These are phyloP conservation scores for Strigomonas culicis DNA, from an alignment of 208 protist species.

Conservation along the genomic window DNA sequence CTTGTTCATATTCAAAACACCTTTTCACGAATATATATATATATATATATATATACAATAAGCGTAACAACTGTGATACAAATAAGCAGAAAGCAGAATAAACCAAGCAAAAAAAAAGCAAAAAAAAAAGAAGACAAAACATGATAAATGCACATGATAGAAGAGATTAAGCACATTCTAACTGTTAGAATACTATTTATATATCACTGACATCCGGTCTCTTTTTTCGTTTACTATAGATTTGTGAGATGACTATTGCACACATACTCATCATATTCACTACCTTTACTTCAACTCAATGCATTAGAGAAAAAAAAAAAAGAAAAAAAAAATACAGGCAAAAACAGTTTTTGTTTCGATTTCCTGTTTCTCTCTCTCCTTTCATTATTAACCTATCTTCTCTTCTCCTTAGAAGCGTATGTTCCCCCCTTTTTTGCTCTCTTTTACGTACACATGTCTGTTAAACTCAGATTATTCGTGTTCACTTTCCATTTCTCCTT, in stretches of 20 bases:
- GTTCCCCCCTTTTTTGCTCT: background rate
- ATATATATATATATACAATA: background rate
- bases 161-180: too few relatives aligned
- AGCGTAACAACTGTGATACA: too few relatives aligned
- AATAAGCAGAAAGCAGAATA: too few relatives aligned
- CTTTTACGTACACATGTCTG: background rate
- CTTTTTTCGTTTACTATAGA: too few relatives aligned
- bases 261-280: background rate
- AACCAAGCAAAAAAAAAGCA: background rate
- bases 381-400: background rate
- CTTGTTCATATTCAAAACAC: constrained; percentile 13
- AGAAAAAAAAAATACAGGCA: background rate
- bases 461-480: too few relatives aligned
- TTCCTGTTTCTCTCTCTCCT: background rate
- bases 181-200: constrained; percentile 9
- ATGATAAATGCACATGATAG: too few relatives aligned
- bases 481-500: background rate
- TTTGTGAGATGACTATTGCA: background rate
- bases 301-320: background rate
- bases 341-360: background rate
- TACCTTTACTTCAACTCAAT: background rate
- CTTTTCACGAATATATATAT: background rate
- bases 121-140: too few relatives aligned
- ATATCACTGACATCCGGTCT: too few relatives aligned
- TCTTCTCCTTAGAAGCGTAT: background rate